Conservation (phyloP, 192 early-diverging fungal species). For the Coemansia reversa region DNA sequence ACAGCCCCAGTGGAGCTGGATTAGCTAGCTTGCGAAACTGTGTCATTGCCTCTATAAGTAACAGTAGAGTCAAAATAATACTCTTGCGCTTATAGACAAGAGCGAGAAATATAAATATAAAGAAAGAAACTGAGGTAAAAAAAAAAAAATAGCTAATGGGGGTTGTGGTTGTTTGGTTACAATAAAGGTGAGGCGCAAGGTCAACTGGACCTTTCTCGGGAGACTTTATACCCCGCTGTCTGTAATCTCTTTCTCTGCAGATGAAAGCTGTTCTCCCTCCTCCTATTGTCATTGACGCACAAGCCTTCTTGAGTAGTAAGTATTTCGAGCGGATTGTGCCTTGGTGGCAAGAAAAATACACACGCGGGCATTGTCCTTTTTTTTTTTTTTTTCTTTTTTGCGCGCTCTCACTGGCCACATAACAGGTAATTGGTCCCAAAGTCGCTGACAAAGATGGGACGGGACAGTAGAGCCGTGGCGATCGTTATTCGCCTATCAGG, state of each 20-base stretch:
- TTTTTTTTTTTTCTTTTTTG: too few relatives aligned
- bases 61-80: conserved; percentile 1
- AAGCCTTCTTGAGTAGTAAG: too few relatives aligned
- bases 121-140: background rate
- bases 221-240: too few relatives aligned
- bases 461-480: background rate
- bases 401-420: too few relatives aligned
- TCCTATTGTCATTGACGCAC: too few relatives aligned
- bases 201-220: background rate
- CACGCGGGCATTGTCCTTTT: too few relatives aligned
- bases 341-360: too few relatives aligned
- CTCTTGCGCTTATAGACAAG: background rate
- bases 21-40: conserved; percentile 54
- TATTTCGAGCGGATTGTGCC: too few relatives aligned
- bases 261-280: too few relatives aligned
- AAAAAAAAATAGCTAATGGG: background rate
- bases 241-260: too few relatives aligned
- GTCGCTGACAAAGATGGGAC: too few relatives aligned
- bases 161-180: background rate
- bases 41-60: conserved; percentile 16
- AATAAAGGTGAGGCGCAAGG: background rate
- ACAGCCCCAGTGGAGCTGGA: conserved; percentile 57
- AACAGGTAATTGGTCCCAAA: too few relatives aligned
- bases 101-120: background rate
- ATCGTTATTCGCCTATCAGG: background rate